Conservation (phyloP, 139 green algal genomes). For the Dunaliella primolecta region DNA sequence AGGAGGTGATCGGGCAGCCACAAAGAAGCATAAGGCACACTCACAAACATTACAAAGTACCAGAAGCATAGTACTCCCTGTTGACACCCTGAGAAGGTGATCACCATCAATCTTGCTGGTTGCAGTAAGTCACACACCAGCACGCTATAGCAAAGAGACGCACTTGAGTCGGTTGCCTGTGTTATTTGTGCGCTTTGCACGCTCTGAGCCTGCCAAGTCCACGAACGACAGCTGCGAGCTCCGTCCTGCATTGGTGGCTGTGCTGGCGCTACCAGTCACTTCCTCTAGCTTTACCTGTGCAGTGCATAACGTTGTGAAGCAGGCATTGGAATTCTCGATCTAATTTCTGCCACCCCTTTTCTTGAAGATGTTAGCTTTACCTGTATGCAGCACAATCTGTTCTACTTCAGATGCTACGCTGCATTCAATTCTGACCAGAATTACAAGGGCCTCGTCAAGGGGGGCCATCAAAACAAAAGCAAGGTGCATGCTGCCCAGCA, state of each 20-base stretch:
- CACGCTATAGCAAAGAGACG: background rate
- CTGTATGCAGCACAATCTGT: background rate
- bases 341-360: too few relatives aligned
- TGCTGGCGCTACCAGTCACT: background rate
- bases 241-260: constrained; percentile 1
- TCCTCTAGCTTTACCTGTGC: background rate
- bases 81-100: too few relatives aligned
- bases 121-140: background rate
- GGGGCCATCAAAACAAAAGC: background rate
- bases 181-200: constrained; percentile 65
- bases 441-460: background rate
- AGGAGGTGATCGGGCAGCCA: background rate
- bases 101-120: too few relatives aligned
- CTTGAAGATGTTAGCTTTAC: background rate
- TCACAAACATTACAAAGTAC: too few relatives aligned
- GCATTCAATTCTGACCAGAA: background rate
- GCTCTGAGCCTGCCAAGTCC: constrained; percentile 76
- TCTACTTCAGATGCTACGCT: background rate
- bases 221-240: constrained; percentile 59
- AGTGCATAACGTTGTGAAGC: too few relatives aligned
- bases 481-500: background rate
- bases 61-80: too few relatives aligned
- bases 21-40: too few relatives aligned
- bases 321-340: too few relatives aligned
- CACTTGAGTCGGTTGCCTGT: constrained; percentile 64